These are phyloP conservation scores for Penicillium goetzii DNA, from an alignment of 495 filamentous ascomycete species.

Conservation along the genomic window DNA sequence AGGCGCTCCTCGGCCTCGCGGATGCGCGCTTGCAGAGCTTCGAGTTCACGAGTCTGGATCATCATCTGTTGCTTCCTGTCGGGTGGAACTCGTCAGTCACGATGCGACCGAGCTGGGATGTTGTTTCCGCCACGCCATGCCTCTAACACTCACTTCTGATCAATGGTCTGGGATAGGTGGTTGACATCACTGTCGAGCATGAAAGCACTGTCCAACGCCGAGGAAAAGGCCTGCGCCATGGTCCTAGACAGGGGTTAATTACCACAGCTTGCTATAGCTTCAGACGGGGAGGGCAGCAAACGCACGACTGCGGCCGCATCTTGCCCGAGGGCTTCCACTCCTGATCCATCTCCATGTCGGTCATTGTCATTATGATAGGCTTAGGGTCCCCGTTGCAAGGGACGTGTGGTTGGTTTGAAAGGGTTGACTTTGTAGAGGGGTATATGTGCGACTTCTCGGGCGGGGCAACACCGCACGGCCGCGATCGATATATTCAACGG, in stretches of 20 bases:
- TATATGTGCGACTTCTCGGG: slow-evolving; percentile 24
- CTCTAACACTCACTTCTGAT: slow-evolving; percentile 72
- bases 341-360: slow-evolving; percentile 68
- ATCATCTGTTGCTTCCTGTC: slow-evolving; percentile 71
- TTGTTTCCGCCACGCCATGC: not conserved
- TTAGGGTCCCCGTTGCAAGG: not conserved
- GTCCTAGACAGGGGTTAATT: slow-evolving; percentile 60
- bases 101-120: not conserved
- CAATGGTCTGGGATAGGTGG: slow-evolving; percentile 73
- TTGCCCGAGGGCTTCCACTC: slow-evolving; percentile 71
- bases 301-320: slow-evolving; percentile 81
- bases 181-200: slow-evolving; percentile 78
- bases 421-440: not conserved
- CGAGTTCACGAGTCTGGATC: slow-evolving; percentile 76
- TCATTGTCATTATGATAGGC: slow-evolving; percentile 42
- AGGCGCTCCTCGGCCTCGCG: slow-evolving; percentile 84
- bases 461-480: slow-evolving; percentile 24
- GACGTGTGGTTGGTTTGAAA: not conserved
- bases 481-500: slow-evolving; percentile 8
- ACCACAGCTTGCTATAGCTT: slow-evolving; percentile 10
- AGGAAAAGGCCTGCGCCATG: slow-evolving; percentile 83
- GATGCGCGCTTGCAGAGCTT: slow-evolving; percentile 80
- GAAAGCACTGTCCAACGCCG: slow-evolving; percentile 87
- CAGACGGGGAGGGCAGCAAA: slow-evolving; percentile 27
- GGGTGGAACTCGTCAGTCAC: not conserved